Evolutionary conservation across 495 filamentous ascomycete genomes (phyloP).

Genomic region (Podospora sp.): DNA sequence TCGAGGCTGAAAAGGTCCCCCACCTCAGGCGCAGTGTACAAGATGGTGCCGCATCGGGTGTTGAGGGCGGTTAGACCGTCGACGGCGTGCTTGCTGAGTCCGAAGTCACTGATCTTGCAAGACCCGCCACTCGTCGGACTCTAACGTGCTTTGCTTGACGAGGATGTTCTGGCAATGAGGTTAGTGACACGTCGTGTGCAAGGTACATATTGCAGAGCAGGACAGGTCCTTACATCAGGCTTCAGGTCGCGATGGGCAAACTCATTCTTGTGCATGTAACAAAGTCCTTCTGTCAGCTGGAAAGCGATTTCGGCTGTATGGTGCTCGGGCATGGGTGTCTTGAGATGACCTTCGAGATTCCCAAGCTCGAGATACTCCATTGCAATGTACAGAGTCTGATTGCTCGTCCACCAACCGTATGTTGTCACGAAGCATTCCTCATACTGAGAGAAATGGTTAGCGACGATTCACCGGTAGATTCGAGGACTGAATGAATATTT

Average conservation of each 20-base stretch:
- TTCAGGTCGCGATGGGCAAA: conserved; percentile 14
- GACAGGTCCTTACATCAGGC: neutral
- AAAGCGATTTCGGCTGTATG: neutral
- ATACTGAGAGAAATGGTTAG: neutral
- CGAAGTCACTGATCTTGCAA: neutral
- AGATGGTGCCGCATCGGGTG: neutral
- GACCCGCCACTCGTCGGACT: too few relatives aligned
- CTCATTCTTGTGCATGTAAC: neutral
- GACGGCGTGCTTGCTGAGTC: neutral
- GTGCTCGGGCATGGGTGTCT: neutral
- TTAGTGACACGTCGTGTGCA: neutral
- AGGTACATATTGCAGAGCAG: neutral
- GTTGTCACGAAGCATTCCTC: neutral
- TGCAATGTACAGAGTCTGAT: neutral
- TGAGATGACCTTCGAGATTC: neutral
- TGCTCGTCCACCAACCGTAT: neutral
- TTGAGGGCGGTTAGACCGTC: neutral
- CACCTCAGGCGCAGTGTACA: neutral
- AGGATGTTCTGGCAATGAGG: neutral
- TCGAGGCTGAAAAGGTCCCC: neutral
- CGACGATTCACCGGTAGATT: neutral
- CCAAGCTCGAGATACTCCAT: neutral
- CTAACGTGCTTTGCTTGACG: neutral
- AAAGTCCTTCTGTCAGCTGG: neutral
- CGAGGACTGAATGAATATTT: too few relatives aligned